Evolutionary conservation across 176 grass and related monocot species (phyloP).

Genomic region (Rhynchospora tenuis): DNA sequence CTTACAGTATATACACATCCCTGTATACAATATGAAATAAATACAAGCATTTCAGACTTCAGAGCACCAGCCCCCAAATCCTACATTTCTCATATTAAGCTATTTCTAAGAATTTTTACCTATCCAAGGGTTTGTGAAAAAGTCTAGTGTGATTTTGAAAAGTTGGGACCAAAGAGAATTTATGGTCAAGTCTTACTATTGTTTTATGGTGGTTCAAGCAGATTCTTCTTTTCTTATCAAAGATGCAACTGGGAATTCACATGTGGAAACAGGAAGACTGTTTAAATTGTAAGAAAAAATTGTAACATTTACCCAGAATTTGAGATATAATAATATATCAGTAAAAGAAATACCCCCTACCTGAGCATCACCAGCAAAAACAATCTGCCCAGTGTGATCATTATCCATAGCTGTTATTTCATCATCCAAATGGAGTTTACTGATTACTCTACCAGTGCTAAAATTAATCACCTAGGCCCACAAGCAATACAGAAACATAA

Average conservation of each 20-base stretch:
- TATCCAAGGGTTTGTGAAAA: background rate
- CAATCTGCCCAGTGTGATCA: slow-evolving; percentile 89
- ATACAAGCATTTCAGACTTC: background rate
- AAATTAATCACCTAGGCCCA: slow-evolving; percentile 81
- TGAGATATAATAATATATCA: background rate
- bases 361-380: slow-evolving; percentile 89
- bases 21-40: slow-evolving; percentile 32
- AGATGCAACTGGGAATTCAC: background rate
- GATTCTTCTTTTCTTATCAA: background rate
- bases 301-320: slow-evolving; percentile 10
- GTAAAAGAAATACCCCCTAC: slow-evolving; percentile 43
- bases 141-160: background rate
- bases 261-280: background rate
- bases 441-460: slow-evolving; percentile 88
- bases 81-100: background rate
- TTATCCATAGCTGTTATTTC: slow-evolving; percentile 88
- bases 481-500: slow-evolving; percentile 25
- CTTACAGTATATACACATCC: slow-evolving; percentile 75
- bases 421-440: slow-evolving; percentile 88
- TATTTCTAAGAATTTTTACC: background rate
- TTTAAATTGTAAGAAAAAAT: slow-evolving; percentile 10
- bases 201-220: background rate
- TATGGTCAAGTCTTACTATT: background rate
- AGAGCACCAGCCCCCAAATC: background rate
- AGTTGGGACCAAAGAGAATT: background rate